Conservation (phyloP, 257 asterid species). For the Penstemon davidsonii region DNA sequence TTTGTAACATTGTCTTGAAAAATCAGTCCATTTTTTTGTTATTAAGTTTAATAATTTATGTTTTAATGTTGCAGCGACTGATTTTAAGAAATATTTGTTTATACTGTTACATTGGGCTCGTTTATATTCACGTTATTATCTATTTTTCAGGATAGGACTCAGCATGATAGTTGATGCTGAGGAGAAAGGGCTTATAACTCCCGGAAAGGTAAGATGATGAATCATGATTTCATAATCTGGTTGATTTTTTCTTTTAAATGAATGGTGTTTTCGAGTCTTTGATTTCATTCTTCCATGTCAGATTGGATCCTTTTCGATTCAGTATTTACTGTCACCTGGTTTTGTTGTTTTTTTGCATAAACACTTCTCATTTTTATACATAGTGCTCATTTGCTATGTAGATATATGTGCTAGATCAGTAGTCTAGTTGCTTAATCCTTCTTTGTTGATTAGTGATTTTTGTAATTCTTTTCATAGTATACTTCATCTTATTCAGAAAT, state of each 20-base stretch:
- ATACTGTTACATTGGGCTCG: conserved; percentile 15
- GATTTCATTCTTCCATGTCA: conserved; percentile 3
- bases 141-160: conserved; percentile 81
- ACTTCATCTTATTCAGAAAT: conserved; percentile 17
- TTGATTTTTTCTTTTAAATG: too few relatives aligned
- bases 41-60: neutral
- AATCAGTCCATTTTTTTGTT: neutral
- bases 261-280: conserved; percentile 10
- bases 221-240: conserved; percentile 19
- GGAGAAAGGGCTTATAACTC: conserved; percentile 82
- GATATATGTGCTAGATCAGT: conserved; percentile 1
- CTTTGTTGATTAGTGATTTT: neutral
- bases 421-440: neutral
- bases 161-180: conserved; percentile 95
- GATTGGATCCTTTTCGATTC: conserved; percentile 7
- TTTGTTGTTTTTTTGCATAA: conserved; percentile 3
- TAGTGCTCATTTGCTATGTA: neutral
- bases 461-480: neutral
- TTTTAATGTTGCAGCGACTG: neutral
- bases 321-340: neutral
- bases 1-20: conserved; percentile 11
- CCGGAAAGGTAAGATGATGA: conserved; percentile 71
- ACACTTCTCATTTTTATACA: neutral
- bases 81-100: conserved; percentile 7
- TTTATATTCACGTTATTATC: conserved; percentile 19